Conservation (phyloP, 2,329 filamentous ascomycete genomes). For the Ceratocystiopsis sp. region DNA sequence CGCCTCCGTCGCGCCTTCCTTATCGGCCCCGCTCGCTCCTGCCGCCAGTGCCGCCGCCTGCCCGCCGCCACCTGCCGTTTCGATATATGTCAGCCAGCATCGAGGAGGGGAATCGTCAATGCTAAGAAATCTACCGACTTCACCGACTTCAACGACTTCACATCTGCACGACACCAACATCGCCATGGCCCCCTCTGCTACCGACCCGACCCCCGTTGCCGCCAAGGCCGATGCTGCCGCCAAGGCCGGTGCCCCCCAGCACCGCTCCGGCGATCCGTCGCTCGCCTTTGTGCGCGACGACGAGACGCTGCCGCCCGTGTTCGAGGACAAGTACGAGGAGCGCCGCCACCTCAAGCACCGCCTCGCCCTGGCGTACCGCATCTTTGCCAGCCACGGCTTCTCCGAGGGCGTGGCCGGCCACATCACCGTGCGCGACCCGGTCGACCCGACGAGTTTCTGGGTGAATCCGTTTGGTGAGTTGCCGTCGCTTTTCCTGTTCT, state of each 20-base stretch:
- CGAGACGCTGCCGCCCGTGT: conserved; percentile 7
- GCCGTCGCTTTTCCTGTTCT: no score
- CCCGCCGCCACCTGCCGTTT: no score
- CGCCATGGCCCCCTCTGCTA: background rate
- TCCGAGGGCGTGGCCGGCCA: conserved; percentile 47
- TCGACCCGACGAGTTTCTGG: conserved; percentile 44
- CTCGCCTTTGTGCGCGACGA: conserved; percentile 7
- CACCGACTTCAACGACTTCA: no score
- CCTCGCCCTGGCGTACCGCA: conserved; percentile 36
- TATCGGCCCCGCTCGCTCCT: no score
- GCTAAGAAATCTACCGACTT: no score
- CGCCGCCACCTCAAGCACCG: conserved; percentile 34
- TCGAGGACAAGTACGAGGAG: conserved; percentile 18
- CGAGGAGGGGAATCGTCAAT: no score
- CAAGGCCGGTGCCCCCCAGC: background rate
- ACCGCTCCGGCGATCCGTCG: conserved; percentile 8
- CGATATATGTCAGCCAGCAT: no score
- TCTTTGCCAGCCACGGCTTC: conserved; percentile 37
- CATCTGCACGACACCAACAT: no score
- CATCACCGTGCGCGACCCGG: conserved; percentile 42
- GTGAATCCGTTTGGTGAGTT: conserved; percentile 46
- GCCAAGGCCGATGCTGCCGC: background rate
- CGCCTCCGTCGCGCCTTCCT: no score
- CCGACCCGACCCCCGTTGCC: background rate
- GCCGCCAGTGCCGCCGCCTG: no score